Evolutionary conservation across 208 protist genomes (phyloP).

Genomic region (Acanthamoeba pearcei): DNA sequence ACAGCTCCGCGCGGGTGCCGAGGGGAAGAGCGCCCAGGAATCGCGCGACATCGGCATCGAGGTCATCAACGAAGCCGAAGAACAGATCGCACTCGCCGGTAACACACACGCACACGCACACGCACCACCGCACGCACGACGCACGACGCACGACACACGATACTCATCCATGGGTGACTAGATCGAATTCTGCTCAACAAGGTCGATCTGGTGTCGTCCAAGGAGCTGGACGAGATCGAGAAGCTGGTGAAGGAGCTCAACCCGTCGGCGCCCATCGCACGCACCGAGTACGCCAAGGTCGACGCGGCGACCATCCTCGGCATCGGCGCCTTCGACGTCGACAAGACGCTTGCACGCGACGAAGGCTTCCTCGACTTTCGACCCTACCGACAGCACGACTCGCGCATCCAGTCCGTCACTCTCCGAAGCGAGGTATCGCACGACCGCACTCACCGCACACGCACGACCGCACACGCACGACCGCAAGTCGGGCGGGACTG

Average conservation of each 20-base stretch:
- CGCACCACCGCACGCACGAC: too few species aligned
- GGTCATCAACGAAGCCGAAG: conserved; percentile 18
- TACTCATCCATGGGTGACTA: conserved; percentile 83
- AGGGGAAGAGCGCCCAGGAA: background rate
- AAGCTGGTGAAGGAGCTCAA: conserved; percentile 87
- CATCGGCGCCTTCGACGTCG: conserved; percentile 85
- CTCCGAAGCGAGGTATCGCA: background rate
- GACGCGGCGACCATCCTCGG: conserved; percentile 81
- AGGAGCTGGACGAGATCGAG: conserved; percentile 79
- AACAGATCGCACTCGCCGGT: background rate
- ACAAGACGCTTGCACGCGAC: conserved; percentile 74
- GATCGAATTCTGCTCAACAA: conserved; percentile 94
- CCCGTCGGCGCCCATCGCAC: conserved; percentile 84
- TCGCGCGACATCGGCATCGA: background rate
- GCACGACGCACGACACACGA: background rate
- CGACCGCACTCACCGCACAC: background rate
- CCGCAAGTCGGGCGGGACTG: background rate
- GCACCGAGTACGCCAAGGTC: conserved; percentile 79
- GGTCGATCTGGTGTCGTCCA: conserved; percentile 86
- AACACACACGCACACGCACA: background rate
- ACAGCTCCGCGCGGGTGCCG: background rate
- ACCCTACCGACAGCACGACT: background rate
- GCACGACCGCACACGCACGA: too few species aligned
- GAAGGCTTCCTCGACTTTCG: conserved; percentile 6
- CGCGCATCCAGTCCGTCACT: conserved; percentile 7